A percentile compares a stretch with the other conserved stretches of the same genome.
Evolutionary conservation across 2,329 filamentous ascomycete species (phyloP).

Genomic region (Polychaeton citri): DNA sequence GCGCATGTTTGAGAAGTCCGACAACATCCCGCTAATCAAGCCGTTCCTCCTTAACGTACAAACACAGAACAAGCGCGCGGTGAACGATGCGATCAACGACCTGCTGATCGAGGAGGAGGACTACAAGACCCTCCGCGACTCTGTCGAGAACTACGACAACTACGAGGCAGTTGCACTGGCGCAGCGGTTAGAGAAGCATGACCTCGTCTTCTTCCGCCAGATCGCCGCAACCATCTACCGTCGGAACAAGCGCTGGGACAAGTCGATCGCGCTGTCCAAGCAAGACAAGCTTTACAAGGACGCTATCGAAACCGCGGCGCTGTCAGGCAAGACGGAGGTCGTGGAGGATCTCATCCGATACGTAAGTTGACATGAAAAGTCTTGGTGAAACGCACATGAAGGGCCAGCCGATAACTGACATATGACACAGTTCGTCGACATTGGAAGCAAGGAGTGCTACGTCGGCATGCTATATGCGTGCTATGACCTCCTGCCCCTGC

Average conservation of each 20-base stretch:
- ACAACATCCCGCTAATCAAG: conserved; percentile 97
- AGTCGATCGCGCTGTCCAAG: conserved; percentile 93
- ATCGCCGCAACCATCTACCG: conserved; percentile 97
- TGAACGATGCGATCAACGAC: conserved; percentile 97
- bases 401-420: not conserved
- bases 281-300: conserved; percentile 99
- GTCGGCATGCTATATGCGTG: conserved; percentile 99
- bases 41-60: conserved; percentile 96
- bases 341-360: conserved; percentile 94
- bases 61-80: conserved; percentile 90
- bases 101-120: conserved; percentile 97
- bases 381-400: no score
- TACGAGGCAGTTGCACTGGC: conserved; percentile 93
- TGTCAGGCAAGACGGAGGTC: conserved; percentile 79
- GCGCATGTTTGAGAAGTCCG: conserved; percentile 95
- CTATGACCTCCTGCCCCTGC: conserved; percentile 89
- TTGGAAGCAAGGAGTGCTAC: conserved; percentile 97
- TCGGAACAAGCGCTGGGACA: conserved; percentile 99
- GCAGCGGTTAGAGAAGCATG: conserved; percentile 87
- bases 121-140: conserved; percentile 95
- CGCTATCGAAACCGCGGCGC: conserved; percentile 91
- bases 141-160: conserved; percentile 97
- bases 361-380: no score
- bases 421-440: conserved; percentile 75
- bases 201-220: conserved; percentile 97